Percentiles rank a stretch among this genome's conserved stretches.
phyloP scores from a whole-genome alignment of 108 stramenopile genomes.

The Stephanodiscus triporus region DNA sequence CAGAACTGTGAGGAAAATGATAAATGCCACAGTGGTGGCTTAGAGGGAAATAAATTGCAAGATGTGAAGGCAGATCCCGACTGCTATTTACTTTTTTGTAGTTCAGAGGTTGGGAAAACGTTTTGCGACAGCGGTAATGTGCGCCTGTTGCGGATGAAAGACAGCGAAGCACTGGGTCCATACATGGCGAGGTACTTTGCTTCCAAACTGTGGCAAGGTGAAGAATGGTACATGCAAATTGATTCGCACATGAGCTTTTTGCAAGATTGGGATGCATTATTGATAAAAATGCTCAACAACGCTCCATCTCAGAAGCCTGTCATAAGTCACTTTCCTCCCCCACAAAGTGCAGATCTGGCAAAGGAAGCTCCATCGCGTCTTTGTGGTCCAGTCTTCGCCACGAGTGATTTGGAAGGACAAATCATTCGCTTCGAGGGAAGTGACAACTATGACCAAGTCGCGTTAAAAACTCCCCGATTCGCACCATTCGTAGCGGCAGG shows the following conservation, averaged over 20 bases:
- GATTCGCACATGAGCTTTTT: constrained; percentile 92
- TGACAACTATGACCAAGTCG: constrained; percentile 61
- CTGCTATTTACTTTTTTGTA: constrained; percentile 78
- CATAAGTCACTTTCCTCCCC: constrained; percentile 90
- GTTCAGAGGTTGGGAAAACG: constrained; percentile 58
- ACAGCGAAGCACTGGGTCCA: constrained; percentile 92
- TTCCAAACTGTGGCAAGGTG: constrained; percentile 94
- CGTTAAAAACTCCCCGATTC: constrained; percentile 72
- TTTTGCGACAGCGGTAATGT: constrained; percentile 70
- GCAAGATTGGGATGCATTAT: constrained; percentile 86
- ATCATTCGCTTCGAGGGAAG: constrained; percentile 86
- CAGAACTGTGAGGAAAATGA: constrained; percentile 88
- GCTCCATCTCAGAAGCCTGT: constrained; percentile 87
- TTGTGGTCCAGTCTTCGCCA: constrained; percentile 88
- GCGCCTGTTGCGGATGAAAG: constrained; percentile 84
- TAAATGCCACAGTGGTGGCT: constrained; percentile 74
- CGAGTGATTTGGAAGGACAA: constrained; percentile 84
- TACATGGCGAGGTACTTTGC: constrained; percentile 94
- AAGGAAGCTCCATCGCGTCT: constrained; percentile 63
- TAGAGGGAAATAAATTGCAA: no score
- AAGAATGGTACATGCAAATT: constrained; percentile 95
- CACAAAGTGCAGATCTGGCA: constrained; percentile 58
- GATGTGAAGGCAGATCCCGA: constrained; percentile 77
- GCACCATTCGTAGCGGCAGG: constrained; percentile 86
- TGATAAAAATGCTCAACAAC: constrained; percentile 76